phyloP scores from a whole-genome alignment of 768 basidiomycete genomes.

The Russula earlei region DNA sequence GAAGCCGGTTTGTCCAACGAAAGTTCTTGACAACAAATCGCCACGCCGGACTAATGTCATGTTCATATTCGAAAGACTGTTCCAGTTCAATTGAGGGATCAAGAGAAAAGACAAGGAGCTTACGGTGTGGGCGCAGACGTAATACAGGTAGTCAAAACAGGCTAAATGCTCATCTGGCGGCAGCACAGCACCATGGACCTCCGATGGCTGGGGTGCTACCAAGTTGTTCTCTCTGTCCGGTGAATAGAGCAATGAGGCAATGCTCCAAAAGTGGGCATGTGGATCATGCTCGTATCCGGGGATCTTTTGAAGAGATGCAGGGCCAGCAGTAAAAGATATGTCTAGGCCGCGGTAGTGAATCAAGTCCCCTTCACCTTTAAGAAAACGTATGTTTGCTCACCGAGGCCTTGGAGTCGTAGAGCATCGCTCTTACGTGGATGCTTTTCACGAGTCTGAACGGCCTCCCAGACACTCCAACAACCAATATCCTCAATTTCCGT shows the following conservation, averaged over 20 bases:
- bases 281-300: constrained; percentile 27
- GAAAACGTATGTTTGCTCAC: constrained; percentile 16
- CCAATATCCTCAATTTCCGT: constrained; percentile 30
- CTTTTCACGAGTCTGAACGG: constrained; percentile 25
- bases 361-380: background rate
- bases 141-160: constrained; percentile 36
- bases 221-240: constrained; percentile 25
- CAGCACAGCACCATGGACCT: constrained; percentile 21
- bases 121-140: constrained; percentile 27
- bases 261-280: constrained; percentile 27
- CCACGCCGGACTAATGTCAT: constrained; percentile 31
- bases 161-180: constrained; percentile 32
- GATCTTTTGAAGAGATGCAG: constrained; percentile 26
- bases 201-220: constrained; percentile 23
- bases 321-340: constrained; percentile 30
- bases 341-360: constrained; percentile 19
- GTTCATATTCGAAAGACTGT: constrained; percentile 26
- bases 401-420: constrained; percentile 25
- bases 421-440: constrained; percentile 23
- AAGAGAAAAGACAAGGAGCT: background rate
- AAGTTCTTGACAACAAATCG: constrained; percentile 28
- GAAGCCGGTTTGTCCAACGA: constrained; percentile 28
- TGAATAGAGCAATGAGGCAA: constrained; percentile 29
- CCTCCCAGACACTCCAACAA: constrained; percentile 37
- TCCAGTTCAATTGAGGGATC: constrained; percentile 13